phyloP scores from a whole-genome alignment of 805 yeast species.

The Sugiyamaella boreocaroliniensis region DNA sequence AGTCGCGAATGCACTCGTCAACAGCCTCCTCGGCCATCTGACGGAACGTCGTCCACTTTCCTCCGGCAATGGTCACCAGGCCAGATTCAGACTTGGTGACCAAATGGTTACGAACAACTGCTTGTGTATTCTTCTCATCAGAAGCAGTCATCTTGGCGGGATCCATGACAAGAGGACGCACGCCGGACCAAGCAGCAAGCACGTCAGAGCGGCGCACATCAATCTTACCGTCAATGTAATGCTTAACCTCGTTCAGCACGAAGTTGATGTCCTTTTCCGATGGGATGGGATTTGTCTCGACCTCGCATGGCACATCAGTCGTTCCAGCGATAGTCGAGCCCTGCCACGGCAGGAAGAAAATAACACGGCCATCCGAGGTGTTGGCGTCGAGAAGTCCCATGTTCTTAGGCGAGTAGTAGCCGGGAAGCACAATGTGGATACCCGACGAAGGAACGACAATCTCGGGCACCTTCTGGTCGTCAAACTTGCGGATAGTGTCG shows the following conservation, averaged over 20 bases:
- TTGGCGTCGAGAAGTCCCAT: conserved; percentile 88
- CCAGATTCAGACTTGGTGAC: conserved; percentile 67
- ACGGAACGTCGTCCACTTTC: conserved; percentile 97
- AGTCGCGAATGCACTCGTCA: conserved; percentile 54
- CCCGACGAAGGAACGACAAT: conserved; percentile 95
- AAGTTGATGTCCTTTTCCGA: conserved; percentile 84
- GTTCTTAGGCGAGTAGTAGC: conserved; percentile 79
- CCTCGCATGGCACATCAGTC: conserved; percentile 69
- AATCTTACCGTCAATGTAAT: conserved; percentile 67
- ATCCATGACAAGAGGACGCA: conserved; percentile 88
- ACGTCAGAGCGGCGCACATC: conserved; percentile 88
- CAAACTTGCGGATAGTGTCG: conserved; percentile 81
- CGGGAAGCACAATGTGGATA: conserved; percentile 87
- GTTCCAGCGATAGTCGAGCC: conserved; percentile 95
- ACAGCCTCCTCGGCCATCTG: conserved; percentile 96
- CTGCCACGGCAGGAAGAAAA: conserved; percentile 97
- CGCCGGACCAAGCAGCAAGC: conserved; percentile 93
- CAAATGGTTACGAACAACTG: conserved; percentile 84
- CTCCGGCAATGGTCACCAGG: conserved; percentile 86
- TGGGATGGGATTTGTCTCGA: conserved; percentile 58
- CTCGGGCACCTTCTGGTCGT: conserved; percentile 46
- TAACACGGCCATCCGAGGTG: conserved; percentile 91
- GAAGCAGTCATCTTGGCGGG: conserved; percentile 33
- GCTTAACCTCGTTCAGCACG: conserved; percentile 79
- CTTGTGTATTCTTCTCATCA: conserved; percentile 53